Conservation (phyloP, 495 filamentous ascomycete genomes). For the Tuber melanosporum region DNA sequence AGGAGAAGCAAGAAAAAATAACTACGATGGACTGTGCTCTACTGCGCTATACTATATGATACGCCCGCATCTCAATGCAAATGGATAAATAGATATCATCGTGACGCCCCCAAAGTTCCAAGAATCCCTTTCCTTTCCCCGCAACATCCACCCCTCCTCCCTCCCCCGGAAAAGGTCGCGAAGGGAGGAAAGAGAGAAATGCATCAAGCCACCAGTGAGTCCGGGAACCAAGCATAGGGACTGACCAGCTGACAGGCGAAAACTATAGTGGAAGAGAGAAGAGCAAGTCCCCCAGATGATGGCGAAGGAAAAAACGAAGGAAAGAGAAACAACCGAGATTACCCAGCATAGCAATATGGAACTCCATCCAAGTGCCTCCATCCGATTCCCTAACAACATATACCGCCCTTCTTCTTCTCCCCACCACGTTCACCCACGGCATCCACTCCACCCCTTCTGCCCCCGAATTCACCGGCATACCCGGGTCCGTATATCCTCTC, state of each 20-base stretch:
- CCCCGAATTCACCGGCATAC: constrained; percentile 20
- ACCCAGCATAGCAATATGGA: neutral
- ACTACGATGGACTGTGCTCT: neutral
- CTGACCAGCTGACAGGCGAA: neutral
- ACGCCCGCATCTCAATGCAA: neutral
- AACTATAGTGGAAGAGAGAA: neutral
- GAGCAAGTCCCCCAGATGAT: neutral
- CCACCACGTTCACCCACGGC: constrained; percentile 22
- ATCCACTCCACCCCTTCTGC: constrained; percentile 12
- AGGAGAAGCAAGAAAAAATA: neutral
- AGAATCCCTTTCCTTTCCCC: neutral
- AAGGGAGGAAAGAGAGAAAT: neutral
- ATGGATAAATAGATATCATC: neutral
- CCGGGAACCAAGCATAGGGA: neutral
- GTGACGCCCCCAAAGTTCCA: neutral
- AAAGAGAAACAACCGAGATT: neutral
- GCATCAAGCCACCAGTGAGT: neutral
- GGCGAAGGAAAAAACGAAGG: neutral
- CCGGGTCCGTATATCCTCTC: constrained; percentile 21
- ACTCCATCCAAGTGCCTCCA: neutral
- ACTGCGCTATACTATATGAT: neutral
- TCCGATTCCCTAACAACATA: constrained; percentile 28
- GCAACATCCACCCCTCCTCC: neutral
- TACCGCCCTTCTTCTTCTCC: constrained; percentile 28
- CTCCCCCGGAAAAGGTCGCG: neutral